These are phyloP conservation scores for Tilletia indica DNA, from an alignment of 1,284 basidiomycete species.

Conservation along the genomic window DNA sequence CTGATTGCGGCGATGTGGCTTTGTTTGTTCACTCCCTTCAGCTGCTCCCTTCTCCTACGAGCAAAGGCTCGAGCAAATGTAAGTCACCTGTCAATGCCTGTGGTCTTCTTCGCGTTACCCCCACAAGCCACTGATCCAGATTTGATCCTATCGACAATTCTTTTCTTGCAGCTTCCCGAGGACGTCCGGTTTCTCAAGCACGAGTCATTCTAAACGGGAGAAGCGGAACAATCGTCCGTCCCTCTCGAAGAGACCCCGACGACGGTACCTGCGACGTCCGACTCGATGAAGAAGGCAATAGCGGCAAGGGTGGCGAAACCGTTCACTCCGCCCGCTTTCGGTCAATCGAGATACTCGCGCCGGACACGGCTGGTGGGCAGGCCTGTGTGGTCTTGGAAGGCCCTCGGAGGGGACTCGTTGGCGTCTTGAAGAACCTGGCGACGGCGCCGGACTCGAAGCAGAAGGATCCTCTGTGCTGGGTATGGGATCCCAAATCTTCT, in stretches of 20 bases:
- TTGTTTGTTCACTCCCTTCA: too few relatives aligned
- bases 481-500: background rate
- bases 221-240: background rate
- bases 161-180: background rate
- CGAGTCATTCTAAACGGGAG: background rate
- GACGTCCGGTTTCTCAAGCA: background rate
- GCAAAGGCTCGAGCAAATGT: background rate
- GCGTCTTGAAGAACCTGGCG: background rate
- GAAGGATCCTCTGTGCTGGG: background rate
- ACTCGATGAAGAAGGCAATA: background rate
- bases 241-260: background rate
- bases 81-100: background rate
- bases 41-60: background rate
- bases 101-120: background rate
- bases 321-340: background rate
- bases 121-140: background rate
- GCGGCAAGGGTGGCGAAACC: background rate
- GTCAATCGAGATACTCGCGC: background rate
- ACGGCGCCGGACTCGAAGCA: background rate
- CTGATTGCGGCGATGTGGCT: too few relatives aligned
- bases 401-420: background rate
- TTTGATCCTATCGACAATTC: background rate
- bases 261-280: constrained; percentile 1
- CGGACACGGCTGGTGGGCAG: constrained; percentile 7
- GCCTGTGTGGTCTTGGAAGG: background rate